Evolutionary conservation across 1,284 basidiomycete genomes (phyloP), one percentile per base, ranked within the genome.

Genomic region (Schizophyllum amplum): DNA sequence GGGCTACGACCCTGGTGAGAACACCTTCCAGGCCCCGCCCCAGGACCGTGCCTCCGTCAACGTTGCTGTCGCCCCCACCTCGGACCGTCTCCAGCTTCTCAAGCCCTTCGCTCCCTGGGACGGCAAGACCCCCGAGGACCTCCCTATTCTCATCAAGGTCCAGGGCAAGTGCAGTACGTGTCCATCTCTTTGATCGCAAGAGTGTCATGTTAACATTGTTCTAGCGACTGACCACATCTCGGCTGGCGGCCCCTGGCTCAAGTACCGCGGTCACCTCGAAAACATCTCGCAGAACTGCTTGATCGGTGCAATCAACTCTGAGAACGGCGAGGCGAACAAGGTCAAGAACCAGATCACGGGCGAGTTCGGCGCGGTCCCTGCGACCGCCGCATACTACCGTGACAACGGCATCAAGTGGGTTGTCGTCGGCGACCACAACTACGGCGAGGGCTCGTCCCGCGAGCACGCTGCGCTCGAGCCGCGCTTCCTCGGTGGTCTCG

Each of bases 241-340:
- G 61, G 93, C 94, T 71, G 96, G 94, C 80, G 96, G 96, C 59
- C 96, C 96, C 51, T 99, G 96, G 96, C 84, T 98, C 77, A 98
- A 98, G 79, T 98, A 95, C 83, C 92, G 96, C 80, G 96, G 96
- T 64, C 96, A 98, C 76, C 86, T 99, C 68, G 84, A 97, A 75
- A 98, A 99, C 84, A 99, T 98, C 72, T 97, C 94, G 42, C 92
- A 97, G 75, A 98, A 98, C 81, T 96, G 93, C 77, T 75, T 98
- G 72, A 98, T 98, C 64, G 94, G 94, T 71, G 95, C 94, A 57
- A 95, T 98, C 79, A 98, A 98, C 80, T 72, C 84, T 58, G 94
- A 94, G 77, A 97, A 94, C 73, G 88, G 85, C 62, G 90, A 98
- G 78, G 94, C 96, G 62, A 99, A 98, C 87, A 91, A 92, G 73